Base-by-base conservation (phyloP, 2,329 filamentous ascomycete genomes). In the Biscogniauxia sp. region DNA sequence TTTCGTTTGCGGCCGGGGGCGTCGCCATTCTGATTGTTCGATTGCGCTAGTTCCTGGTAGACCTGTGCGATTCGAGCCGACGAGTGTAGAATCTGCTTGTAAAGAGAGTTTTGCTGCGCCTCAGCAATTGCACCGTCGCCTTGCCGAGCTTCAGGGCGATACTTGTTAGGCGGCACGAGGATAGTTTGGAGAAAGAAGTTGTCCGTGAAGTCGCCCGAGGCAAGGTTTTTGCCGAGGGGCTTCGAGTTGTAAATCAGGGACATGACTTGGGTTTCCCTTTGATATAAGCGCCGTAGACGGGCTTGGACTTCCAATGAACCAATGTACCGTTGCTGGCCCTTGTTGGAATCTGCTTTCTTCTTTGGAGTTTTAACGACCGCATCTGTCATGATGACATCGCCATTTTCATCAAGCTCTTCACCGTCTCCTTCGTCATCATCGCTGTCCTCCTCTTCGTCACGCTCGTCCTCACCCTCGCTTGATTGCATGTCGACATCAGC, bases 171-270 rank as follows among this genome's bases (percentile, higher is more conserved):
- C 1, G 96, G 93, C 0, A 99, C 92, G 15, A 98, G 81, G 56
- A 99, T 80, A 41, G 88, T 89, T 59, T 90, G 88, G 59, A 98
- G 82, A 77, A 99, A 99, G 78, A 99, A 98, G 88, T 98, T 97
- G 67, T 97, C 91, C 78, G 99, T 99, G 78, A 99, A 98, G 88
- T 98, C 97, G 66, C 97, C 90, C 1, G 92, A 86, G 2, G 80
- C 87, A n/a, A 92, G 77, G 59, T 82, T 85, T 72, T 85, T 88
- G 4, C 82, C 79, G 8, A 75, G 74, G 4, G 89, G 86, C 60
- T 89, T 88, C 19, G 91, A 89, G 72, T 88, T 90, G 77, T 97
- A 99, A 4, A 99, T 79, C n/a, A 97, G 81, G 17, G 87, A 83
- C 51, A 99, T 75, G 32, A 99, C 82, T 51, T 97, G 92, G 64